A percentile compares a stretch with the other conserved stretches of the same genome.
Evolutionary conservation across 495 filamentous ascomycete species (phyloP).

Genomic region (Penicillium roqueforti): DNA sequence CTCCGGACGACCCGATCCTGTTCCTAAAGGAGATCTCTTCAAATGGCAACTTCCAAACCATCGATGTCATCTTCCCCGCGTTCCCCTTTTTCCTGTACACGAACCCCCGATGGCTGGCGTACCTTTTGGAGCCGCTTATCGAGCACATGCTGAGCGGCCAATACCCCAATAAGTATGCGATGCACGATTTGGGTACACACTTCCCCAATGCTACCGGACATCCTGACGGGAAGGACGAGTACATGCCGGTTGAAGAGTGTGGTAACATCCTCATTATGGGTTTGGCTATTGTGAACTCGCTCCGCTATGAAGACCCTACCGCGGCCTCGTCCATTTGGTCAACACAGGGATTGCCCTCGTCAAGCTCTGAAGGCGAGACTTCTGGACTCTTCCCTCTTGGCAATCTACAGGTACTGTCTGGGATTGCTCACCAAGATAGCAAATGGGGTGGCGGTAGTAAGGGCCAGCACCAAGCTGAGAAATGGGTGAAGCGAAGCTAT

Average conservation of each 20-base stretch:
- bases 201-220: constrained; percentile 95
- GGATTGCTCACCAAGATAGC: constrained; percentile 46
- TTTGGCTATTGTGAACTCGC: constrained; percentile 74
- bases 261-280: constrained; percentile 97
- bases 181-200: constrained; percentile 86
- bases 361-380: constrained; percentile 16
- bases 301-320: constrained; percentile 62
- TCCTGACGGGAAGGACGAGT: constrained; percentile 80
- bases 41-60: constrained; percentile 91
- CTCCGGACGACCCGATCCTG: constrained; percentile 74
- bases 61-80: constrained; percentile 94
- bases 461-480: constrained; percentile 48
- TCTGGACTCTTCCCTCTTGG: constrained; percentile 39
- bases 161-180: constrained; percentile 86
- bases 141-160: constrained; percentile 89
- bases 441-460: constrained; percentile 48
- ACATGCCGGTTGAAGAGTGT: constrained; percentile 97
- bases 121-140: constrained; percentile 82
- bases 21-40: constrained; percentile 96
- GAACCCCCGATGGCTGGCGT: constrained; percentile 86
- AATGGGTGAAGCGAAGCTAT: constrained; percentile 65
- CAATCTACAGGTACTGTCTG: constrained; percentile 39
- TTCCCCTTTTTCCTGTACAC: constrained; percentile 96
- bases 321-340: constrained; percentile 52
- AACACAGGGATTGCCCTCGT: constrained; percentile 24